Base-by-base conservation (phyloP, 768 basidiomycete genomes). In the Goffeauzyma gilvescens region DNA sequence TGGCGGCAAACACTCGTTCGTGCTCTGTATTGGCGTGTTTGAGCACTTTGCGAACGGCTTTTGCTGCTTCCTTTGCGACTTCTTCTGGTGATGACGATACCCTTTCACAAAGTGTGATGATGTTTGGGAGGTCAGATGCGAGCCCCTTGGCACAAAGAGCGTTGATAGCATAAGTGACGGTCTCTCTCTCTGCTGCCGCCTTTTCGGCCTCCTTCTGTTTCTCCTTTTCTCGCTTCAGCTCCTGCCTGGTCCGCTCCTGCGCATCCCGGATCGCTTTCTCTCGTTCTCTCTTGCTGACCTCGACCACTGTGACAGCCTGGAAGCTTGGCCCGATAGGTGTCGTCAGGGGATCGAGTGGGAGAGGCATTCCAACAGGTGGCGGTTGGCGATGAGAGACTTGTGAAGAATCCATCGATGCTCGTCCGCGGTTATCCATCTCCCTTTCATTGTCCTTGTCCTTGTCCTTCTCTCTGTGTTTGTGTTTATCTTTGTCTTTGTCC, bases 101-200 rank as follows among this genome's bases (percentile, higher is more conserved):
- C 25, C 81, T 69, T 41, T 90, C 85, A 54, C 81, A 86, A 13
- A 87, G 80, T 41, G 85, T 82, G 38, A 85, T 68, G 0, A 87
- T 79, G 20, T 44, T 26, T 5, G 42, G 25, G 26, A 44, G 23
- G 18, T 49, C 47, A 13, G 23, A 17, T 12, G 37, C 47, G 12
- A 26, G 25, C 6, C 32, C 41, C 14, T 32, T 24, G n/a, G 23
- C 22, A 27, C 47, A 49, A 23, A 49, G 41, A 12, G 38, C 40
- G 17, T 37, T 24, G 25, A 44, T 27, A 13, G 34, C 33, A 15
- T 18, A 28, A 4, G 30, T 33, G 13, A 26, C 42, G 15, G n/a
- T 40, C 42, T 15, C 20, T 17, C 36, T 39, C 17, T 24, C 38
- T 38, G 31, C 35, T 22, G 24, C 41, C 15, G 17, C 31, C 34